These are phyloP conservation scores for Russula earlei DNA, from an alignment of 768 basidiomycete genomes.

Conservation along the genomic window DNA sequence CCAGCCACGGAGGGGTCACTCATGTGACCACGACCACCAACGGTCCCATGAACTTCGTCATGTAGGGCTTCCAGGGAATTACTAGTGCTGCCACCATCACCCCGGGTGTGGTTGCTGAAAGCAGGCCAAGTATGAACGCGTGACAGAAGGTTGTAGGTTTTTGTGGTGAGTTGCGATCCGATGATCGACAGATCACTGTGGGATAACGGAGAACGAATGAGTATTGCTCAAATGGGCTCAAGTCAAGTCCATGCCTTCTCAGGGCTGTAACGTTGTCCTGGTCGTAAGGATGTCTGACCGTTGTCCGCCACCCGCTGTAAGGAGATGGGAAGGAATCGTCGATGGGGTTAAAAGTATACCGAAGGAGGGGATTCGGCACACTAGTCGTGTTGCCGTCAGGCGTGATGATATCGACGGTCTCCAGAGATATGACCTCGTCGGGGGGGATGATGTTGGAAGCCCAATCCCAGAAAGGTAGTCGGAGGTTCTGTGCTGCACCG, in stretches of 20 bases:
- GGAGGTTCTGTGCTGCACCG: constrained; percentile 29
- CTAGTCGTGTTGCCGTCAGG: constrained; percentile 24
- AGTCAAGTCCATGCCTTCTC: constrained; percentile 21
- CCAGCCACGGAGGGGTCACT: constrained; percentile 26
- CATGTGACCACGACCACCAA: constrained; percentile 25
- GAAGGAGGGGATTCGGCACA: constrained; percentile 29
- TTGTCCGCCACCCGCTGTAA: constrained; percentile 1
- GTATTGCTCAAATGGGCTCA: neutral
- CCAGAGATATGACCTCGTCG: constrained; percentile 28
- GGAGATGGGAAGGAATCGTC: constrained; percentile 2
- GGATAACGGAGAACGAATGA: neutral
- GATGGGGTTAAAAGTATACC: constrained; percentile 30
- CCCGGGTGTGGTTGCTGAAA: too few species aligned
- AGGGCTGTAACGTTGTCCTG: constrained; percentile 21
- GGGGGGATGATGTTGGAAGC: constrained; percentile 30
- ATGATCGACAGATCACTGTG: neutral
- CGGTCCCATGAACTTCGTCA: constrained; percentile 31
- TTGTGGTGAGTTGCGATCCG: neutral
- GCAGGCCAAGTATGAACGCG: constrained; percentile 23
- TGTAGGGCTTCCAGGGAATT: constrained; percentile 26
- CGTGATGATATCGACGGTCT: constrained; percentile 27
- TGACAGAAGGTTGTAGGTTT: constrained; percentile 28
- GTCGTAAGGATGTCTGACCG: constrained; percentile 2
- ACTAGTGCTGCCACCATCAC: too few species aligned
- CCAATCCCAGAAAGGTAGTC: constrained; percentile 45